Evolutionary conservation across 495 filamentous ascomycete species (phyloP).

Genomic region (Thermothielavioides terrestris): DNA sequence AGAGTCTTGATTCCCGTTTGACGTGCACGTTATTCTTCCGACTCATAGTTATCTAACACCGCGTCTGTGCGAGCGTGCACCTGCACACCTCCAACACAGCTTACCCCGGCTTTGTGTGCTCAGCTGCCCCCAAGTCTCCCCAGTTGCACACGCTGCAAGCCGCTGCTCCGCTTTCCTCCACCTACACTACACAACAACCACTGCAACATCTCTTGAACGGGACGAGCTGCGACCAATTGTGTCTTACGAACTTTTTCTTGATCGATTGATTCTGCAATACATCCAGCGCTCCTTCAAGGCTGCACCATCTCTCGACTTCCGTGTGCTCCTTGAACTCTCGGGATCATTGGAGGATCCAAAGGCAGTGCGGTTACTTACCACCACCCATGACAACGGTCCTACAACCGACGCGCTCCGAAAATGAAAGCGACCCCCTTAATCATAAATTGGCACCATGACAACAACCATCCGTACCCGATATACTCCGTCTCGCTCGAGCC

Average conservation of each 20-base stretch:
- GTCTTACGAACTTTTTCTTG: not conserved
- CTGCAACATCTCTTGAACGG: not conserved
- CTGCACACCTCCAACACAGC: too few relatives aligned
- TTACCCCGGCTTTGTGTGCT: too few relatives aligned
- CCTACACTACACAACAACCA: not conserved
- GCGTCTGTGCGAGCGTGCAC: too few relatives aligned
- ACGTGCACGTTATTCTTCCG: too few relatives aligned
- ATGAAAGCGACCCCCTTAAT: conserved; percentile 91
- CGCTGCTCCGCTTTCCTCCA: not conserved
- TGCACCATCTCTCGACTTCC: not conserved
- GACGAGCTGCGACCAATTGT: not conserved
- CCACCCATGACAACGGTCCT: conserved; percentile 9
- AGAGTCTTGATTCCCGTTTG: too few relatives aligned
- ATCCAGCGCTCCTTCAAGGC: not conserved
- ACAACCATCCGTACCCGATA: conserved; percentile 77
- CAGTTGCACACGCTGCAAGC: too few relatives aligned
- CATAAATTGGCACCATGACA: conserved; percentile 94
- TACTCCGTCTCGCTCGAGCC: conserved; percentile 95
- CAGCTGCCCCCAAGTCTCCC: too few relatives aligned
- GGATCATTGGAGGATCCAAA: too few relatives aligned
- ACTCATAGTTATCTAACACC: too few relatives aligned
- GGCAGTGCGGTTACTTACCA: not conserved
- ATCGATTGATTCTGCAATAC: not conserved
- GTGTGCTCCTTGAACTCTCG: too few relatives aligned
- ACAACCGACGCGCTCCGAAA: conserved; percentile 26